Conservation (phyloP, 176 grass and related monocot genomes). For the Musa troglodytarum region DNA sequence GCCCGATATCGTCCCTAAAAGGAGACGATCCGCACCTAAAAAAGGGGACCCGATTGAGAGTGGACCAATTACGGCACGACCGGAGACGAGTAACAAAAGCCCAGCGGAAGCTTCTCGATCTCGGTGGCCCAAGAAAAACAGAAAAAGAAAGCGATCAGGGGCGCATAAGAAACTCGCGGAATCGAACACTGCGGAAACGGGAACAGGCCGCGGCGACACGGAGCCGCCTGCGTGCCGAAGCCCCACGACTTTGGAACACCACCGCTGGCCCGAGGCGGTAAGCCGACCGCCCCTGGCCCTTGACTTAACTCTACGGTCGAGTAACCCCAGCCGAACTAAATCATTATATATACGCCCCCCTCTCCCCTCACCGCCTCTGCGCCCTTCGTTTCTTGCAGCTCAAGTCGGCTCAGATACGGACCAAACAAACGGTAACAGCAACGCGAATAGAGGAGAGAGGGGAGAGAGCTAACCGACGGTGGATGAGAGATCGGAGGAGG, state of each 20-base stretch:
- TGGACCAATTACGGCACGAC: too few relatives aligned
- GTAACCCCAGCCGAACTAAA: not conserved
- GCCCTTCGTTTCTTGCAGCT: not conserved
- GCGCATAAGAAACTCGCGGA: too few relatives aligned
- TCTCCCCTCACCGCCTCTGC: not conserved
- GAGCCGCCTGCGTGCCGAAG: slow-evolving; percentile 43
- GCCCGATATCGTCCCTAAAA: too few relatives aligned
- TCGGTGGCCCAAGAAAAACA: too few relatives aligned
- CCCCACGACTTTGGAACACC: slow-evolving; percentile 56
- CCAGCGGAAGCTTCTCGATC: too few relatives aligned
- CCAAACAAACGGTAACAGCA: not conserved
- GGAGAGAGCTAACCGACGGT: slow-evolving; percentile 4
- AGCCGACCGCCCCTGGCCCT: not conserved
- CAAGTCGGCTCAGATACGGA: not conserved
- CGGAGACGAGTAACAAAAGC: too few relatives aligned
- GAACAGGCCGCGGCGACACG: slow-evolving; percentile 83
- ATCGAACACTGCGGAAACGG: not conserved
- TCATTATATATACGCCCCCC: not conserved
- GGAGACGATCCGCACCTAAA: too few relatives aligned
- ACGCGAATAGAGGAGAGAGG: not conserved
- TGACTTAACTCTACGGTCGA: not conserved
- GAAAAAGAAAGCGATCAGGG: too few relatives aligned
- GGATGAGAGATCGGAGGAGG: slow-evolving; percentile 23
- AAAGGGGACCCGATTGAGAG: too few relatives aligned
- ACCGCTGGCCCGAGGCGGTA: not conserved